A percentile compares a stretch with the other conserved stretches of the same genome.
These are phyloP conservation scores for Penicillium canariense DNA, from an alignment of 495 filamentous ascomycete genomes.

Conservation along the genomic window DNA sequence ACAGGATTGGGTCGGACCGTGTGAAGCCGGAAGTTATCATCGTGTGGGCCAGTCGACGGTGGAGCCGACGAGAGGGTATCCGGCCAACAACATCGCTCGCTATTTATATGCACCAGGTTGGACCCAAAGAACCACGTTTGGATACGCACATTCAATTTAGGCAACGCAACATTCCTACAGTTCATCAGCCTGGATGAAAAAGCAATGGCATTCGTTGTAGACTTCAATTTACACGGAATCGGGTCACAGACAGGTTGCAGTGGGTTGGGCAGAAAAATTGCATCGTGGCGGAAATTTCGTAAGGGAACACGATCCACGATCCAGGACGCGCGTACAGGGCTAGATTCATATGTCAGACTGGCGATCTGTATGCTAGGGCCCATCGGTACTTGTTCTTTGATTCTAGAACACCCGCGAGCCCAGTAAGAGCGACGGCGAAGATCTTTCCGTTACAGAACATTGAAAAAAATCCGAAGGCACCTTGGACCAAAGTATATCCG, in stretches of 20 bases:
- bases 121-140: constrained; percentile 10
- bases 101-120: constrained; percentile 19
- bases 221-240: not conserved
- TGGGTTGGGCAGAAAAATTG: not conserved
- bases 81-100: constrained; percentile 11
- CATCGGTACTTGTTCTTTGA: constrained; percentile 1
- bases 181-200: not conserved
- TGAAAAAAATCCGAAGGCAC: too few relatives aligned
- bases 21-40: constrained; percentile 9
- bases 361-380: constrained; percentile 5
- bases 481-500: too few relatives aligned
- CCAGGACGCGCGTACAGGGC: constrained; percentile 12
- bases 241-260: not conserved
- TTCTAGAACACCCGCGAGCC: constrained; percentile 14
- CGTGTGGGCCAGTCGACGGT: constrained; percentile 7
- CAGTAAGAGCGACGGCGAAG: too few relatives aligned
- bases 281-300: not conserved
- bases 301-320: not conserved
- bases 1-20: constrained; percentile 19
- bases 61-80: not conserved
- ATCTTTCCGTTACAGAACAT: too few relatives aligned
- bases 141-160: not conserved
- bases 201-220: not conserved
- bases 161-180: not conserved
- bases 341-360: constrained; percentile 7